Conservation (phyloP, 2,329 filamentous ascomycete genomes). For the Aspergillus sp. region DNA sequence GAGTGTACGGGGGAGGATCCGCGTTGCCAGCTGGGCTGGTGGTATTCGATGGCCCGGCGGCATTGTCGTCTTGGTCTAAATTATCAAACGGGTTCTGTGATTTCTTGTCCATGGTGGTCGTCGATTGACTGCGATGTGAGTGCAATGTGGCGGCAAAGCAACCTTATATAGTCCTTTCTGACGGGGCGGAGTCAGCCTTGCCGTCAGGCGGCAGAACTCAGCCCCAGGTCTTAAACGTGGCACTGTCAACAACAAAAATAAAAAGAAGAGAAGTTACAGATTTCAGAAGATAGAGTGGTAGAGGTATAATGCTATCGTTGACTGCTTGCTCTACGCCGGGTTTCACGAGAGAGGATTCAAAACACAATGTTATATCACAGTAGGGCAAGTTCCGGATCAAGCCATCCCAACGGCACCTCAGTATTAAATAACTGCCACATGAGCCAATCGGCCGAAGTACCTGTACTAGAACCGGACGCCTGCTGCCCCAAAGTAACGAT, state of each 20-base stretch:
- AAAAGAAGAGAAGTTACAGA: too few relatives aligned
- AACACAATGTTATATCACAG: not conserved
- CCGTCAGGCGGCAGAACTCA: too few relatives aligned
- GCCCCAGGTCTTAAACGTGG: too few relatives aligned
- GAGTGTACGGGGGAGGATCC: not conserved
- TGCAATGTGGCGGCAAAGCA: too few relatives aligned
- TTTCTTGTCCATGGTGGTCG: not conserved
- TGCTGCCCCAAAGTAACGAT: not conserved
- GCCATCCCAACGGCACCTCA: conserved; percentile 4
- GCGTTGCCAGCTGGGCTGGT: not conserved
- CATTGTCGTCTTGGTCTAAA: not conserved
- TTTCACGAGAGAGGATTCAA: too few relatives aligned
- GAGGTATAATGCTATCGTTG: too few relatives aligned
- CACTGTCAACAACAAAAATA: too few relatives aligned
- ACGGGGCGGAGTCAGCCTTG: too few relatives aligned
- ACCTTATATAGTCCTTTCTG: too few relatives aligned
- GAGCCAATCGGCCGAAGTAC: conserved; percentile 2
- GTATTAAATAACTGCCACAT: conserved; percentile 9
- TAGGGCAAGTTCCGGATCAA: not conserved
- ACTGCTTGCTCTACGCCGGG: too few relatives aligned
- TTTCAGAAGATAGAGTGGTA: too few relatives aligned
- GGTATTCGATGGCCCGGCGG: not conserved
- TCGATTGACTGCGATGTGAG: too few relatives aligned
- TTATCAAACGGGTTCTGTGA: not conserved
- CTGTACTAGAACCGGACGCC: not conserved